These are phyloP conservation scores for Lepiota subincarnata DNA, from an alignment of 768 basidiomycete genomes.

Conservation along the genomic window DNA sequence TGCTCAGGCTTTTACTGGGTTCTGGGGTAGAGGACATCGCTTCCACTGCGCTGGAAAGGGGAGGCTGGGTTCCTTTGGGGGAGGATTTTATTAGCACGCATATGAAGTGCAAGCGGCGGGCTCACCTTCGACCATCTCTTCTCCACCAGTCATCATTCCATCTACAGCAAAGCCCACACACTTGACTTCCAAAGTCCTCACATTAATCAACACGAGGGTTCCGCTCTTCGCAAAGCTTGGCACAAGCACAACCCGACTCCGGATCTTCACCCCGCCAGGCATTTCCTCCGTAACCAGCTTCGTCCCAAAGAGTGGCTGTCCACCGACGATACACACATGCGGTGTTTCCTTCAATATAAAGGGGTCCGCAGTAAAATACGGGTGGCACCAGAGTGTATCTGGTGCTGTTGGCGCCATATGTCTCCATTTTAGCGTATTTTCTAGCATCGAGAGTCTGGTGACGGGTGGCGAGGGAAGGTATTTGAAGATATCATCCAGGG, in stretches of 20 bases:
- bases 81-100: conserved; percentile 3
- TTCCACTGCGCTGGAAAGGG: conserved; percentile 20
- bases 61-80: conserved; percentile 11
- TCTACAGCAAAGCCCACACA: conserved; percentile 55
- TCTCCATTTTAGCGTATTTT: conserved; percentile 84
- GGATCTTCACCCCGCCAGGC: conserved; percentile 26
- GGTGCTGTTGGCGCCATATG: conserved; percentile 99
- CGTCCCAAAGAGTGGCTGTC: conserved; percentile 81
- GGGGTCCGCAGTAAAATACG: conserved; percentile 82
- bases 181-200: conserved; percentile 69
- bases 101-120: neutral
- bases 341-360: conserved; percentile 87
- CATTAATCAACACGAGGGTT: conserved; percentile 71
- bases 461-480: conserved; percentile 73
- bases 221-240: conserved; percentile 82
- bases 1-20: conserved; percentile 10
- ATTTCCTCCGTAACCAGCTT: conserved; percentile 47
- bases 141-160: conserved; percentile 34
- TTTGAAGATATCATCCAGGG: conserved; percentile 92
- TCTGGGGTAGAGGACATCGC: conserved; percentile 23
- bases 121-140: conserved; percentile 17
- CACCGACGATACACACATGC: conserved; percentile 89
- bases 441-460: conserved; percentile 70
- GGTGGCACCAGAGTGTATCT: conserved; percentile 98
- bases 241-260: conserved; percentile 73